phyloP scores from a whole-genome alignment of 352 stramenopile genomes.

The Globisporangium uncinulatum region DNA sequence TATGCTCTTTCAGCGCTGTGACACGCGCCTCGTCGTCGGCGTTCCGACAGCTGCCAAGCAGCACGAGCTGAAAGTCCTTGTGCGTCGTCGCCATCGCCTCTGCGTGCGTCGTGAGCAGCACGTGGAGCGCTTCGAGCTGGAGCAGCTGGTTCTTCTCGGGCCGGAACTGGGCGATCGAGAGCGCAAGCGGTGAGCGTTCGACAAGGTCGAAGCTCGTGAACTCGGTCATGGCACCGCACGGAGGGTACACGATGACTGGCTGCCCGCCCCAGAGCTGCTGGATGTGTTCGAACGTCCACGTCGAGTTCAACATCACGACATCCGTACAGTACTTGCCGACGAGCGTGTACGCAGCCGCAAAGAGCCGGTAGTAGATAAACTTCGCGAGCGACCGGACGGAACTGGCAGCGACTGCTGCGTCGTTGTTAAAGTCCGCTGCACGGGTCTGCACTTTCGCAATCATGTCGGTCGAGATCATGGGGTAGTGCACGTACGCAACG shows the following conservation, averaged over 20 bases:
- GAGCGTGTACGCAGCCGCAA: slow-evolving; percentile 90
- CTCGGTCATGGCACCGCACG: slow-evolving; percentile 88
- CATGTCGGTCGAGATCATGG: slow-evolving; percentile 99
- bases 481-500: slow-evolving; percentile 98
- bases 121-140: slow-evolving; percentile 89
- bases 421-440: slow-evolving; percentile 93
- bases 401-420: slow-evolving; percentile 72
- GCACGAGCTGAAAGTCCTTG: slow-evolving; percentile 86
- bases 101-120: slow-evolving; percentile 50
- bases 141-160: slow-evolving; percentile 98
- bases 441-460: slow-evolving; percentile 90
- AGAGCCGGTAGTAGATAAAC: slow-evolving; percentile 94
- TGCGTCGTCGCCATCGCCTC: slow-evolving; percentile 34
- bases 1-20: slow-evolving; percentile 75
- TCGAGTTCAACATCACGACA: slow-evolving; percentile 97
- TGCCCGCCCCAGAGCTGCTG: slow-evolving; percentile 85
- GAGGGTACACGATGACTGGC: slow-evolving; percentile 91
- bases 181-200: slow-evolving; percentile 65
- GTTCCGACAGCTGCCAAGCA: slow-evolving; percentile 96
- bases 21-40: slow-evolving; percentile 90
- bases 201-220: slow-evolving; percentile 63
- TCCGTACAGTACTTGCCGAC: slow-evolving; percentile 80
- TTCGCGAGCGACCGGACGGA: slow-evolving; percentile 87
- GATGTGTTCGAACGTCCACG: slow-evolving; percentile 97
- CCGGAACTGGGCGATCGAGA: slow-evolving; percentile 98